These are phyloP conservation scores for Neurospora sp. DNA, from an alignment of 495 filamentous ascomycete genomes.

Conservation along the genomic window DNA sequence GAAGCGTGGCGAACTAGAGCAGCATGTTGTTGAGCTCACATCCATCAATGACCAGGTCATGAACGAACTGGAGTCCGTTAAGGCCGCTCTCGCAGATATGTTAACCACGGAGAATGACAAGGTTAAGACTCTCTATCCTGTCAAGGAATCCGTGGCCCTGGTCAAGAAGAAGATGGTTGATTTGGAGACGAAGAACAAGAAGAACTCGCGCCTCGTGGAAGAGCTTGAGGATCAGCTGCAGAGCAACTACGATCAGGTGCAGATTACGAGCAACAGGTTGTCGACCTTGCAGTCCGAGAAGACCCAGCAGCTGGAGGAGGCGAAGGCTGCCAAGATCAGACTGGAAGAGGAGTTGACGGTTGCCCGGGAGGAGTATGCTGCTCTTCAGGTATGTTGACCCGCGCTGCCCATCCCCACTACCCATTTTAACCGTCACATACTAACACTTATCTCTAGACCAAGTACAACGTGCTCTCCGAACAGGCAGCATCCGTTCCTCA, in stretches of 20 bases:
- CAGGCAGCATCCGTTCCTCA: conserved; percentile 34
- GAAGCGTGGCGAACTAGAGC: conserved; percentile 41
- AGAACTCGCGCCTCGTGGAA: conserved; percentile 82
- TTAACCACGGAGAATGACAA: conserved; percentile 27
- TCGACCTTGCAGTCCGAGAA: conserved; percentile 64
- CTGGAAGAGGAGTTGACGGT: conserved; percentile 48
- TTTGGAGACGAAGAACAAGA: conserved; percentile 56
- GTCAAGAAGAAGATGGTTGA: conserved; percentile 62
- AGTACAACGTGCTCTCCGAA: conserved; percentile 39
- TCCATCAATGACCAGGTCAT: conserved; percentile 45
- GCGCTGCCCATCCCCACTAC: neutral
- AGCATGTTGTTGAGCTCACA: conserved; percentile 37
- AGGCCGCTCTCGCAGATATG: conserved; percentile 34
- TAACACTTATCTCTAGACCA: conserved; percentile 39
- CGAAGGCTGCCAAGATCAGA: conserved; percentile 37
- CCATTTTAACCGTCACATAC: neutral
- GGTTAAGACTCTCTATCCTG: conserved; percentile 44
- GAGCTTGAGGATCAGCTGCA: conserved; percentile 97
- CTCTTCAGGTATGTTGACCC: conserved; percentile 51
- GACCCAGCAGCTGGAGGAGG: conserved; percentile 50
- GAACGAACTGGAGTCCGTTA: conserved; percentile 43
- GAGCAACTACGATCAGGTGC: conserved; percentile 86
- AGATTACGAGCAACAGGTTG: conserved; percentile 66
- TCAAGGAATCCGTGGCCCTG: conserved; percentile 59
- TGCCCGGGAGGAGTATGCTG: conserved; percentile 49